A percentile compares a stretch with the other conserved stretches of the same genome.
phyloP scores from a whole-genome alignment of 1,139 yeast genomes.

The Candida anutae region DNA sequence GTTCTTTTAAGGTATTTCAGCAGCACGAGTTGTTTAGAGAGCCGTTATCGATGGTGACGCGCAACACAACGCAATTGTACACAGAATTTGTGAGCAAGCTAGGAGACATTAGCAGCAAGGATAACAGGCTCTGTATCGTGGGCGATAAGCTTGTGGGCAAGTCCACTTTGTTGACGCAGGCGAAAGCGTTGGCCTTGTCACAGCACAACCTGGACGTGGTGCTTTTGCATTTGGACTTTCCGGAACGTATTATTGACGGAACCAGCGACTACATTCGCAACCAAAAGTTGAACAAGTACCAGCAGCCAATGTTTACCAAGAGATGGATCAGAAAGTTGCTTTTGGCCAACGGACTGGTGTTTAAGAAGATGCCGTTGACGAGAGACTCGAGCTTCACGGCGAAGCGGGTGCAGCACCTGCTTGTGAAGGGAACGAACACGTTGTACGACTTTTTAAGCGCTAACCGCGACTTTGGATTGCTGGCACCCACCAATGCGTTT shows the following conservation, averaged over 20 bases:
- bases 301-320: slow-evolving; percentile 76
- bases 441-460: slow-evolving; percentile 30
- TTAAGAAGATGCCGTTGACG: slow-evolving; percentile 44
- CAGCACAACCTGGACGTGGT: slow-evolving; percentile 39
- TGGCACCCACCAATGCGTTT: slow-evolving; percentile 33
- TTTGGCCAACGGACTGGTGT: slow-evolving; percentile 45
- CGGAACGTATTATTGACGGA: slow-evolving; percentile 61
- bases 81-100: slow-evolving; percentile 20
- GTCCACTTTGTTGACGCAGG: slow-evolving; percentile 64
- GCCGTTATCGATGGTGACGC: slow-evolving; percentile 48
- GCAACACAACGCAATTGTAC: slow-evolving; percentile 22
- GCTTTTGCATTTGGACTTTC: slow-evolving; percentile 59
- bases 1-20: slow-evolving; percentile 57
- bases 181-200: slow-evolving; percentile 50
- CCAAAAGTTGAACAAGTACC: slow-evolving; percentile 41
- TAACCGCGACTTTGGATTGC: slow-evolving; percentile 34
- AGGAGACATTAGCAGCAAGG: slow-evolving; percentile 16
- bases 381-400: slow-evolving; percentile 30
- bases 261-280: slow-evolving; percentile 60
- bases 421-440: slow-evolving; percentile 36
- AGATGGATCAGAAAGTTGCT: slow-evolving; percentile 51
- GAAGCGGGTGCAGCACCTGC: slow-evolving; percentile 28
- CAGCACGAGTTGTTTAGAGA: slow-evolving; percentile 52
- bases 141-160: slow-evolving; percentile 83
- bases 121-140: slow-evolving; percentile 48